Evolutionary conservation across 192 early-diverging fungal species (phyloP), one percentile per base, ranked within the genome.

Genomic region (Gryganskiella cystojenkinii): DNA sequence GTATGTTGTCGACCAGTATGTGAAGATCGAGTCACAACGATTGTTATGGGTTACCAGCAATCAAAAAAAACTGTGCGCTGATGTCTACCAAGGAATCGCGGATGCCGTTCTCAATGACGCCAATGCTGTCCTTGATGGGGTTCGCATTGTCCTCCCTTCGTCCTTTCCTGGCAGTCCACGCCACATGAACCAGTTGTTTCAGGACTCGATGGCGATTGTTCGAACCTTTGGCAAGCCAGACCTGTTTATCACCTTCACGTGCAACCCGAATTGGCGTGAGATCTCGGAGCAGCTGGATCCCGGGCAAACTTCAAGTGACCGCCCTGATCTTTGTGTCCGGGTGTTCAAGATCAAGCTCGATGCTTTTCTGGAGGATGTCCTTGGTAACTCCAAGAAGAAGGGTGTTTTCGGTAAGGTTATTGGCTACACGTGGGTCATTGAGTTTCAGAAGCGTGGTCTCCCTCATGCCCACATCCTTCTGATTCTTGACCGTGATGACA

Each of bases 371-470:
- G n/a, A n/a, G n/a, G n/a, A n/a, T n/a, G n/a, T n/a, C n/a, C n/a
- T 68, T 19, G 28, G 47, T 24, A 53, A 80, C 42, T n/a, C 71
- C 19, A 34, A 24, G 11, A 28, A 51, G 42, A 59, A 66, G 8
- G 9, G 61, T 3, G 46, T 71, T 20, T 14, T 71, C 10, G 63
- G 78, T 11, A 13, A 9, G 5, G 5, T 40, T 5, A 13, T 81
- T 11, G 82, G 43, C 9, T 45, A 63, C 25, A 56, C 78, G 6
- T 47, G 56, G 56, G 60, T 71, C 2, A 70, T 84, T 44, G 82
- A 84, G 51, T 84, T 81, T 31, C 79, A 84, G 25, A 84, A 81
- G 30, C 37, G 79, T 3, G 82, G 79, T 13, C 37, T 83, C 11
- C 70, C 79, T 49, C 79, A 84, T 61, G 69, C 51, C 0, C 70